Base-by-base conservation (phyloP, 148 eudicot genomes). In the Diospyros kaki region DNA sequence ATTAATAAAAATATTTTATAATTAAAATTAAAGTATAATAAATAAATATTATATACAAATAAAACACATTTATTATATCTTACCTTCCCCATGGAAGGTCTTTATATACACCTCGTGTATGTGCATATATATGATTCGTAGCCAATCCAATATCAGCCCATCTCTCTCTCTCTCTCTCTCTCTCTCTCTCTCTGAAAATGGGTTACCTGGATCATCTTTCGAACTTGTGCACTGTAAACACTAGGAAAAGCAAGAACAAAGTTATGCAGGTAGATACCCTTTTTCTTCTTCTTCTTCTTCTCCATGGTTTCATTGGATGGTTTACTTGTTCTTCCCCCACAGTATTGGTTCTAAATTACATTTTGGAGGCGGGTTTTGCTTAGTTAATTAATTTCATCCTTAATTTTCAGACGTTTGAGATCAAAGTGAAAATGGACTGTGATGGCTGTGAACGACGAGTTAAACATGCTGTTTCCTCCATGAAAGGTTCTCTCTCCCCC, bases 361-460 rank as follows among this genome's bases (percentile, higher is more conserved):
- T 28, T 28, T 28, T 28, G 28, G 28, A 0, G 28, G 28, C 28
- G 28, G 28, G 28, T 28, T 28, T 28, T 28, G 28, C 28, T 28
- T 28, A 28, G 28, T 28, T 28, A 28, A 28, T 28, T 28, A 28
- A 28, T 28, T 28, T 28, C 28, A 28, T 28, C 0, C 28, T 28
- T 28, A 28, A 28, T 44, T 69, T 41, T 53, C 77, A 93, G 98
- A 90, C 95, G 11, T 91, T 93, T 44, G 98, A 93, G 74, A 90
- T 93, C 80, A 93, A 86, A 84, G 94, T 90, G 50, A 92, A 88
- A 73, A 90, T 92, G 94, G 94, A 90, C 75, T 90, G 94, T 79
- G 96, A 90, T 85, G 98, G 98, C 56, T 93, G 96, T 75, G 98
- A 87, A 82, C 87, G 93, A 85, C 85, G 85, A 78, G 96, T 93